A percentile compares a stretch with the other conserved stretches of the same genome.
Evolutionary conservation across 2,329 filamentous ascomycete species (phyloP).

Genomic region (Endoconidiophora laricicola): DNA sequence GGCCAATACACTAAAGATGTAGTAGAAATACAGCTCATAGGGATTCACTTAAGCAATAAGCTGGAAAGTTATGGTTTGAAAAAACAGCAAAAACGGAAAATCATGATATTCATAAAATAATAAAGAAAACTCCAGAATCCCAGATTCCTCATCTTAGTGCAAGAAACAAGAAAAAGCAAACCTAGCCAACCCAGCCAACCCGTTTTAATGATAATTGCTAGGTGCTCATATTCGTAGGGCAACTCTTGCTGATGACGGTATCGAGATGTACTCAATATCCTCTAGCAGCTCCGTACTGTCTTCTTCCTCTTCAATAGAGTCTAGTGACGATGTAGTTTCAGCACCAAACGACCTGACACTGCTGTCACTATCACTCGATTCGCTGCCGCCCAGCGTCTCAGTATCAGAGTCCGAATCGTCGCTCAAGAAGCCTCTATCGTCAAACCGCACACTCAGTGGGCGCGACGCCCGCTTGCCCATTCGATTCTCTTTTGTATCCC

Average conservation of each 20-base stretch:
- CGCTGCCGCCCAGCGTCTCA: neutral
- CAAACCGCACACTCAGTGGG: no score
- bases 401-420: slow-evolving; percentile 1
- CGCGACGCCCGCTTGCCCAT: neutral
- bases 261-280: slow-evolving; percentile 11
- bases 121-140: neutral
- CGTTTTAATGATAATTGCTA: neutral
- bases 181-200: neutral
- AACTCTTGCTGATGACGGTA: neutral
- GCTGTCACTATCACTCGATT: neutral
- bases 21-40: neutral
- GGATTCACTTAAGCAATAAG: neutral
- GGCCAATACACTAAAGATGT: neutral
- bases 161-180: neutral
- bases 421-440: neutral
- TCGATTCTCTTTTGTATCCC: slow-evolving; percentile 5
- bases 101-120: slow-evolving; percentile 8
- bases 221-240: neutral
- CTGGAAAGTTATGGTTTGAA: neutral
- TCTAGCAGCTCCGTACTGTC: slow-evolving; percentile 1
- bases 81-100: slow-evolving; percentile 1
- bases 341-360: slow-evolving; percentile 3
- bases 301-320: slow-evolving; percentile 6
- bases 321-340: neutral
- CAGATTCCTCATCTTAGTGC: neutral